A percentile compares a stretch with the other conserved stretches of the same genome.
phyloP scores from a whole-genome alignment of 768 basidiomycete species.

The Pulveroboletus frians region DNA sequence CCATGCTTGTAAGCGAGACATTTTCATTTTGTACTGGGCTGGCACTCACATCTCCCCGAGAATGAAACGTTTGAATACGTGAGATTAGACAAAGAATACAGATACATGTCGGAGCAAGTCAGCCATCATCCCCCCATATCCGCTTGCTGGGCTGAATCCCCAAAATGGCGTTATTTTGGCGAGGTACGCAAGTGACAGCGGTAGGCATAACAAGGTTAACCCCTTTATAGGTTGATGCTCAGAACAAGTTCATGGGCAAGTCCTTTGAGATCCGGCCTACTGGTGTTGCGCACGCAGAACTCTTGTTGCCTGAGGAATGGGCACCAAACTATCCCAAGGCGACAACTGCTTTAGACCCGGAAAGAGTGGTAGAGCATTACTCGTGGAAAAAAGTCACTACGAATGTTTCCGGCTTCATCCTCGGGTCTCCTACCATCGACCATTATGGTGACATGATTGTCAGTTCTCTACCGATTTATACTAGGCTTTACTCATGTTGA shows the following conservation, averaged over 20 bases:
- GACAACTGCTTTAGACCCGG: constrained; percentile 35
- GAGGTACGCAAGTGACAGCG: constrained; percentile 43
- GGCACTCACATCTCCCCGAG: constrained; percentile 30
- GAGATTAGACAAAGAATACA: constrained; percentile 78
- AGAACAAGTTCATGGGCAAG: constrained; percentile 95
- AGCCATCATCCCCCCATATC: constrained; percentile 97
- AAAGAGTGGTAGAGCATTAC: constrained; percentile 82
- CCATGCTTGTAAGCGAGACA: constrained; percentile 66
- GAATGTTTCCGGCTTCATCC: constrained; percentile 86
- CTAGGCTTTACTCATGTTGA: background rate
- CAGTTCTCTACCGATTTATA: constrained; percentile 30
- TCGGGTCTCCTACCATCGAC: constrained; percentile 83
- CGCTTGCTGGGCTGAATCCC: constrained; percentile 91
- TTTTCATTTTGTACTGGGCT: background rate
- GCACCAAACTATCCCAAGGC: constrained; percentile 60
- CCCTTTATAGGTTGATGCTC: constrained; percentile 74
- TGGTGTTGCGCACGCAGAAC: constrained; percentile 85
- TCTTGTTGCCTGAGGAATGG: constrained; percentile 66
- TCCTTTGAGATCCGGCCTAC: constrained; percentile 96
- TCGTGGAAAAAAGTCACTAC: constrained; percentile 95
- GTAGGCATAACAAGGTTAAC: background rate
- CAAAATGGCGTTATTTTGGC: constrained; percentile 86
- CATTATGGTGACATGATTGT: constrained; percentile 95
- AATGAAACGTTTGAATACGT: constrained; percentile 96
- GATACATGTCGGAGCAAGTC: constrained; percentile 95